Evolutionary conservation across 768 basidiomycete genomes (phyloP).

Genomic region (Mycena venus): DNA sequence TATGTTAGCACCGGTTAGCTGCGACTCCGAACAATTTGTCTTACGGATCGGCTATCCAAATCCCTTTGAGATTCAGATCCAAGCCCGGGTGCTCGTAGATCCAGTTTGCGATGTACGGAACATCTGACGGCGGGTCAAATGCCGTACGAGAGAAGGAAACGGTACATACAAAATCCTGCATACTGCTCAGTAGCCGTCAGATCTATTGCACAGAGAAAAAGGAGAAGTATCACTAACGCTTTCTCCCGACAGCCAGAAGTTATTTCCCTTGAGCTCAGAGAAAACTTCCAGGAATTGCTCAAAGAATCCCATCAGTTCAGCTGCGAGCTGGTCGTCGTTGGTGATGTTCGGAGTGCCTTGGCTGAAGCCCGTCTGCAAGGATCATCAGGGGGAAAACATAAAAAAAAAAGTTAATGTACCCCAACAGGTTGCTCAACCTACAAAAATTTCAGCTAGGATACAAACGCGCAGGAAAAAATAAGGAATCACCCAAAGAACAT

Average conservation of each 20-base stretch:
- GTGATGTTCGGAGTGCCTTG: slow-evolving; percentile 75
- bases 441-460: neutral
- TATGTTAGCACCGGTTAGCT: neutral
- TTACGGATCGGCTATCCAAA: slow-evolving; percentile 71
- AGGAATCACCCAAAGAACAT: slow-evolving; percentile 64
- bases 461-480: neutral
- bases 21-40: neutral
- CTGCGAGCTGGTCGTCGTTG: slow-evolving; percentile 71
- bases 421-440: slow-evolving; percentile 79
- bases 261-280: slow-evolving; percentile 75
- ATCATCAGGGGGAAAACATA: neutral
- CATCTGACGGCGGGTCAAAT: slow-evolving; percentile 38
- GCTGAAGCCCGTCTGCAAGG: slow-evolving; percentile 71
- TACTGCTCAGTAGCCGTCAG: slow-evolving; percentile 57
- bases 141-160: neutral
- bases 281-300: slow-evolving; percentile 78
- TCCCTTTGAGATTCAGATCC: slow-evolving; percentile 65
- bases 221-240: slow-evolving; percentile 65
- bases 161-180: slow-evolving; percentile 72
- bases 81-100: slow-evolving; percentile 77
- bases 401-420: too few relatives aligned
- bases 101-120: slow-evolving; percentile 76
- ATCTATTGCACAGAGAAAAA: neutral
- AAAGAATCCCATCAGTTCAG: slow-evolving; percentile 63
- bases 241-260: slow-evolving; percentile 75